These are phyloP conservation scores for Trypanosoma mega DNA, from an alignment of 208 protist species.

Conservation along the genomic window DNA sequence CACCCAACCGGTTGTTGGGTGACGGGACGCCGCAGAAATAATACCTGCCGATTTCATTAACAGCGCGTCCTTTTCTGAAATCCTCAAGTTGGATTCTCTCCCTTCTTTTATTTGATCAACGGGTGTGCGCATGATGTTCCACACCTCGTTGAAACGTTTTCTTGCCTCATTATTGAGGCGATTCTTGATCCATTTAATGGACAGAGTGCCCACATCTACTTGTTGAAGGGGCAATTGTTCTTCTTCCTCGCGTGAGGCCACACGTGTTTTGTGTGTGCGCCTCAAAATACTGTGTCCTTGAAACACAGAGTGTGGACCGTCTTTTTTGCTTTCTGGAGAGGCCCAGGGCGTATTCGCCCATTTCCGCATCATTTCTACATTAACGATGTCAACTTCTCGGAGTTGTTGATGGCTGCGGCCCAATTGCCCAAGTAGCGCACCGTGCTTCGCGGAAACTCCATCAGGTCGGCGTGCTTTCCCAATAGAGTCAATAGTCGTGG, in stretches of 20 bases:
- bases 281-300: neutral
- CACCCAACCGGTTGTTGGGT: neutral
- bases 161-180: neutral
- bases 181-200: neutral
- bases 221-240: neutral
- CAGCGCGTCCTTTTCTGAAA: neutral
- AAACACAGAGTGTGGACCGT: neutral
- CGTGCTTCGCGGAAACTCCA: constrained; percentile 9
- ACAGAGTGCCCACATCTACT: constrained; percentile 1
- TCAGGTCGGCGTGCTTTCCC: neutral
- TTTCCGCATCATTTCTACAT: constrained; percentile 2
- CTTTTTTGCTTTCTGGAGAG: neutral
- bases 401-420: constrained; percentile 10
- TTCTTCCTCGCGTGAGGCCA: neutral
- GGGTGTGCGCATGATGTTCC: neutral
- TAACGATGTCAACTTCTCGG: neutral
- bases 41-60: neutral
- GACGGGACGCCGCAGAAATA: neutral
- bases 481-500: constrained; percentile 1
- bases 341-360: neutral
- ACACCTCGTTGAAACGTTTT: constrained; percentile 5
- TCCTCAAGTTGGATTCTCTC: neutral
- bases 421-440: constrained; percentile 4
- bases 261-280: neutral
- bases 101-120: neutral